Base-by-base conservation (phyloP, 2,329 filamentous ascomycete genomes). In the Canariomyces notabilis region DNA sequence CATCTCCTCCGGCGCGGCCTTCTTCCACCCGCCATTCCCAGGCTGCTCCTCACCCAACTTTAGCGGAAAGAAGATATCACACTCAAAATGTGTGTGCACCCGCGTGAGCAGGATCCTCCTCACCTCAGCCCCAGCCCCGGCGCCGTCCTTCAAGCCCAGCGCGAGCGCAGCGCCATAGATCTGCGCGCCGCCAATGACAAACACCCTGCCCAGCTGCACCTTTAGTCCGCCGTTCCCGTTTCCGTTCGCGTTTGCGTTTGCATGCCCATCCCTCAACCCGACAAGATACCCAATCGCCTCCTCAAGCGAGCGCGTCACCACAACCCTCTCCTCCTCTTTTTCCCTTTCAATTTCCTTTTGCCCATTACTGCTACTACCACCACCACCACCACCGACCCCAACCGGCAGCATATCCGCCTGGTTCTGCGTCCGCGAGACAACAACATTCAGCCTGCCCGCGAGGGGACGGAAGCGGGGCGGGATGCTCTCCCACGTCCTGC, bases 401-500 rank as follows among this genome's bases (percentile, higher is more conserved):
- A 11, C 36, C 23, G 16, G 3, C 42, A 34, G n/a, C 8, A 34
- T 31, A 11, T 26, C 36, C 1, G 55, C 33, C 35, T 54, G 20
- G 29, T 55, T 32, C 22, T 47, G 44, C 12, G 72, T 71, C 37
- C 83, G 74, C 51, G 82, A 86, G 56, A 98, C 73, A 54, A 97
- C 79, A 33, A 96, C 79, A 65, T 95, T 97, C 41, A 89, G 72
- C 8, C 93, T 75, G 52, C 82, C 85, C 51, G 80, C 83, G 26
- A 98, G 74, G 15, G 93, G 93, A 2, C 89, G 77, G 63, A 93
- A 89, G 42, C 74, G 77, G 6, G 73, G 62, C 2, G 93, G 91
- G 50, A 98, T 91, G 54, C 83, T 89, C 42, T 95, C 89, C 84
- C 91, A 98, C 0, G 93, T 98, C 68, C 94, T 96, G 61, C 93